phyloP scores from a whole-genome alignment of 495 filamentous ascomycete species.

The Chaetomium tenue region DNA sequence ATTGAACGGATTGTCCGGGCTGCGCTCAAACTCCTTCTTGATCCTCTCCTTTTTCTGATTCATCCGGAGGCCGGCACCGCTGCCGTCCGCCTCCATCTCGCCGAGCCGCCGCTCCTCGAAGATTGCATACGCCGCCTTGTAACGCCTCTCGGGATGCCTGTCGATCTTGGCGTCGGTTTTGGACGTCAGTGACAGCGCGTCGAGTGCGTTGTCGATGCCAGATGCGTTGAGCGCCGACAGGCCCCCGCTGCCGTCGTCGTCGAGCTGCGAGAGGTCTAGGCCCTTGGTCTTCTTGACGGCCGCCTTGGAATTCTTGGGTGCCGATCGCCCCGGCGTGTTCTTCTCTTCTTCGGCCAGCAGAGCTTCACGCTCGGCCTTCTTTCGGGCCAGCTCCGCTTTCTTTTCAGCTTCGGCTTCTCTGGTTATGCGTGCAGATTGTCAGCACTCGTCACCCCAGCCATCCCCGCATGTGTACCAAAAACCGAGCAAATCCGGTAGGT shows the following conservation, averaged over 20 bases:
- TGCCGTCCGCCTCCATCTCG: slow-evolving; percentile 77
- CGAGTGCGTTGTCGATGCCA: slow-evolving; percentile 88
- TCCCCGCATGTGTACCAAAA: not conserved
- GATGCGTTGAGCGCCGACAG: slow-evolving; percentile 65
- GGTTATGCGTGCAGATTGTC: slow-evolving; percentile 19
- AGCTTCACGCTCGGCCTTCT: slow-evolving; percentile 85
- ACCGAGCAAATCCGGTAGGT: slow-evolving; percentile 3
- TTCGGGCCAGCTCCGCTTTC: slow-evolving; percentile 78
- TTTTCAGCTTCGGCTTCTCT: slow-evolving; percentile 84
- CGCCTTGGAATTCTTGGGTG: slow-evolving; percentile 56
- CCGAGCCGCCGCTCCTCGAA: slow-evolving; percentile 80
- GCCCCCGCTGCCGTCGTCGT: slow-evolving; percentile 47
- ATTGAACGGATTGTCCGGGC: slow-evolving; percentile 91
- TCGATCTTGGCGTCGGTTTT: slow-evolving; percentile 64
- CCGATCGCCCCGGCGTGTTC: slow-evolving; percentile 58
- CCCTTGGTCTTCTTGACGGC: slow-evolving; percentile 67
- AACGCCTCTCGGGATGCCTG: slow-evolving; percentile 78
- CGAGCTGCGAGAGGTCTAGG: slow-evolving; percentile 69
- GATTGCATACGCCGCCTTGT: slow-evolving; percentile 81
- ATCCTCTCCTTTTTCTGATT: slow-evolving; percentile 79
- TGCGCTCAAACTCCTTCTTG: slow-evolving; percentile 84
- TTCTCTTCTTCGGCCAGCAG: slow-evolving; percentile 83
- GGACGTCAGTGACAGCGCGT: slow-evolving; percentile 67
- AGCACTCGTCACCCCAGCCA: slow-evolving; percentile 8
- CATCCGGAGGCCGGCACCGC: slow-evolving; percentile 66